These are phyloP conservation scores for Gentiana macrophylla DNA, from an alignment of 257 asterid species.

Conservation along the genomic window DNA sequence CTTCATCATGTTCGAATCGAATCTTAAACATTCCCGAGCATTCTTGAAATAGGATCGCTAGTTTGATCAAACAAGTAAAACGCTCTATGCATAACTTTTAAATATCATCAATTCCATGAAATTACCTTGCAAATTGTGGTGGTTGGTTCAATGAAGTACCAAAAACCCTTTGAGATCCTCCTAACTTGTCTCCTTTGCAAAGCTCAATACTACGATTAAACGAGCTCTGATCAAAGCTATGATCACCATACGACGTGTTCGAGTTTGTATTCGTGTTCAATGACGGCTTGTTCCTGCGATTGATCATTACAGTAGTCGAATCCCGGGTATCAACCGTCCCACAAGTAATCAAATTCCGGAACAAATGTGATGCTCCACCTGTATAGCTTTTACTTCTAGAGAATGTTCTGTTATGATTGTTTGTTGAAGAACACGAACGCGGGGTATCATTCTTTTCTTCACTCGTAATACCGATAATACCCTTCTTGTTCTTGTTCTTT, in stretches of 20 bases:
- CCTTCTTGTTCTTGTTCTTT: conserved; percentile 30
- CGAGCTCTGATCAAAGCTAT: background rate
- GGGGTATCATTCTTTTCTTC: too few species aligned
- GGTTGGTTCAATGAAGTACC: conserved; percentile 48
- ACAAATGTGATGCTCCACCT: conserved; percentile 30
- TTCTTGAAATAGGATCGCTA: too few species aligned
- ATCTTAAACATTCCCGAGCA: too few species aligned
- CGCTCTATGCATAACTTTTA: too few species aligned
- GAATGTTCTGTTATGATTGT: background rate
- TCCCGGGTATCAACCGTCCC: conserved; percentile 61
- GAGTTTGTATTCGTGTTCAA: background rate
- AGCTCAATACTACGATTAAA: conserved; percentile 9
- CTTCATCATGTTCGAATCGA: too few species aligned
- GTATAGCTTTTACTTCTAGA: conserved; percentile 36
- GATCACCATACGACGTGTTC: conserved; percentile 5
- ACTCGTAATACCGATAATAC: conserved; percentile 9
- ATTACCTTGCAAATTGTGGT: conserved; percentile 38
- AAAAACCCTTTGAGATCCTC: conserved; percentile 62
- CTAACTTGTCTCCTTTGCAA: conserved; percentile 35
- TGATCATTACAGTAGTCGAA: conserved; percentile 29
- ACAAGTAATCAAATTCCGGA: conserved; percentile 61
- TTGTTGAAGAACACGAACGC: background rate
- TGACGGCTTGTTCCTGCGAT: conserved; percentile 20
- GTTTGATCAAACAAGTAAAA: too few species aligned
- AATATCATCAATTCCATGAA: background rate